These are phyloP conservation scores for Marasmius fiardii DNA, from an alignment of 1,284 basidiomycete species.

Conservation along the genomic window DNA sequence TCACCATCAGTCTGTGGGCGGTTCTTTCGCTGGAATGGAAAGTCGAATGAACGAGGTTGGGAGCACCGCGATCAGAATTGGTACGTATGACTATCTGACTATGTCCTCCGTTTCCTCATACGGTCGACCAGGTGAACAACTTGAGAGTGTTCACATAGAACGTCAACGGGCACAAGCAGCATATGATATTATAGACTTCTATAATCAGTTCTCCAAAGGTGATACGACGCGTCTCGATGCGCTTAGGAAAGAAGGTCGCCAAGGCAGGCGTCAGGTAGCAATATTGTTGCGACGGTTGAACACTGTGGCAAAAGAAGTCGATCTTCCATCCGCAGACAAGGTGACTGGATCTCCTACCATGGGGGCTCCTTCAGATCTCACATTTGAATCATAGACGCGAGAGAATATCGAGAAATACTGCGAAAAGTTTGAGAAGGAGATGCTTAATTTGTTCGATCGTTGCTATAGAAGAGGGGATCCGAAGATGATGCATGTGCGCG, in stretches of 20 bases:
- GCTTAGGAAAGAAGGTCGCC: constrained; percentile 83
- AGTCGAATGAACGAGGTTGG: constrained; percentile 91
- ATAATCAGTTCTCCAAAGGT: constrained; percentile 88
- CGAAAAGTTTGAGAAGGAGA: constrained; percentile 98
- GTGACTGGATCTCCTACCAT: constrained; percentile 33
- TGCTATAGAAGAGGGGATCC: constrained; percentile 97
- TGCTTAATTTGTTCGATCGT: constrained; percentile 93
- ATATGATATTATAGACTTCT: constrained; percentile 93
- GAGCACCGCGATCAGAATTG: constrained; percentile 91
- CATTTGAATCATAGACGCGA: constrained; percentile 50
- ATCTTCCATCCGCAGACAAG: constrained; percentile 78
- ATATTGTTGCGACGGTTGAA: constrained; percentile 86
- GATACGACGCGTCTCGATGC: constrained; percentile 79
- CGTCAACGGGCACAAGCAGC: constrained; percentile 93
- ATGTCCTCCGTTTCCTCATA: constrained; percentile 11
- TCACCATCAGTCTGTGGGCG: constrained; percentile 66
- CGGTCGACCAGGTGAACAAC: constrained; percentile 75
- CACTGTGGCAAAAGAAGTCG: constrained; percentile 90
- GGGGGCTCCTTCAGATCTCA: background rate
- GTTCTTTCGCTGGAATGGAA: constrained; percentile 84
- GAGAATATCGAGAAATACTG: constrained; percentile 94
- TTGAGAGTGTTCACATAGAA: constrained; percentile 92
- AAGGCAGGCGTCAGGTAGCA: constrained; percentile 87
- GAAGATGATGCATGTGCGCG: constrained; percentile 95
- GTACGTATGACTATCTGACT: constrained; percentile 35